These are phyloP conservation scores for Leptomonas pyrrhocoris DNA, from an alignment of 208 protist genomes.

Conservation along the genomic window DNA sequence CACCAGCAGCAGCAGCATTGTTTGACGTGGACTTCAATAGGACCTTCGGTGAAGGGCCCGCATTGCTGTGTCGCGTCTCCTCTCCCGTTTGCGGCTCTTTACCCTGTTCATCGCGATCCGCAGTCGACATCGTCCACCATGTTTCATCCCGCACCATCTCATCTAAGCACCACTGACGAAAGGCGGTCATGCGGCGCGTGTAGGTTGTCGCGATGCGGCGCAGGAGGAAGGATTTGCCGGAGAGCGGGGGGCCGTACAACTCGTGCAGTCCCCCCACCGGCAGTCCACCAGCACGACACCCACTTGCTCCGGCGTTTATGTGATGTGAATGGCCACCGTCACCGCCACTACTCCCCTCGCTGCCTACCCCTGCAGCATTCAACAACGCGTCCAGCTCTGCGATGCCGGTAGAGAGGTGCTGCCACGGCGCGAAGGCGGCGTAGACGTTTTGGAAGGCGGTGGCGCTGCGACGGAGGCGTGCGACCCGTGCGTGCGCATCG, in stretches of 20 bases:
- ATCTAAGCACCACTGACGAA: slow-evolving; percentile 28
- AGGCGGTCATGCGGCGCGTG: slow-evolving; percentile 35
- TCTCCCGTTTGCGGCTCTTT: background rate
- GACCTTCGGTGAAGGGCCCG: too few relatives aligned
- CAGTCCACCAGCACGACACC: slow-evolving; percentile 23
- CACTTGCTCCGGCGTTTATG: background rate
- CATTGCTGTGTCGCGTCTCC: background rate
- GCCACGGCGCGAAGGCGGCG: slow-evolving; percentile 27
- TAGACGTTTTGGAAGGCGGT: slow-evolving; percentile 12
- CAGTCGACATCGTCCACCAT: slow-evolving; percentile 1
- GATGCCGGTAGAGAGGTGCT: slow-evolving; percentile 21
- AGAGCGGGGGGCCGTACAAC: slow-evolving; percentile 44
- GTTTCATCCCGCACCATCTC: slow-evolving; percentile 4
- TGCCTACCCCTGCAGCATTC: slow-evolving; percentile 11
- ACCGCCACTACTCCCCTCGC: slow-evolving; percentile 11
- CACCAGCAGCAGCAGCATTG: too few relatives aligned
- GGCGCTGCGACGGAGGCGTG: slow-evolving; percentile 9
- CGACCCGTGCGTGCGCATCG: slow-evolving; percentile 5
- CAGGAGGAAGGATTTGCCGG: slow-evolving; percentile 42
- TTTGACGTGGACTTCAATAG: background rate
- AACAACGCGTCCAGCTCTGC: slow-evolving; percentile 22
- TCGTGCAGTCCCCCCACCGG: slow-evolving; percentile 36
- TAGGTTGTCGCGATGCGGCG: slow-evolving; percentile 20
- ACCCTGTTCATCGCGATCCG: background rate
- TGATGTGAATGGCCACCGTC: background rate